Evolutionary conservation across 139 green algal genomes (phyloP), one percentile per base, ranked within the genome.

Genomic region (Coccomyxa sp.): DNA sequence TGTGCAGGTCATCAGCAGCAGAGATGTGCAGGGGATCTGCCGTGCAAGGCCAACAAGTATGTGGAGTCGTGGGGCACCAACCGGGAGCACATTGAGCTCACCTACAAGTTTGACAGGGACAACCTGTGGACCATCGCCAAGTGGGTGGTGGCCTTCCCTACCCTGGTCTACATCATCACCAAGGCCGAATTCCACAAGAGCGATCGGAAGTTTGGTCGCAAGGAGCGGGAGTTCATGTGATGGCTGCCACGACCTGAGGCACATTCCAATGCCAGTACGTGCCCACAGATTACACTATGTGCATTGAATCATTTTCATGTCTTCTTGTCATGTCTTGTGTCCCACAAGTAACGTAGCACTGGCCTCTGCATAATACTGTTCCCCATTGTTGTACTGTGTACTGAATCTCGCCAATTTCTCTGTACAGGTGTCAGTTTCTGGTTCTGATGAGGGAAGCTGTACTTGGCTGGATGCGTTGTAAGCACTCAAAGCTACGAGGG

Each of bases 41-140:
- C 89, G 13, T 86, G 87, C 60, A 92, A 92, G 79, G 76, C 88
- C 15, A 92, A 92, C 84, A 92, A 92, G 60, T 90, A 82, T 45
- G 71, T 92, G 15, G 89, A 92, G 75, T 86, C 87, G 13, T 89
- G 85, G 86, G 88, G 79, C n/a, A 81, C 81, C 18, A 76, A 68
- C n/a, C 77, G 89, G 25, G 89, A 92, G 84, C 86, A 89, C 51
- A 75, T 92, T 13, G 89, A 92, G 82, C 66, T 85, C 1, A 88
- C 87, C 38, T 92, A 87, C 67, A 78, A 59, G 51, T 91, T 84
- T 78, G 84, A 25, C 63, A 71, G 63, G 63, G 63, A 77, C 14
- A 32, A 18, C 9, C 27, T 30, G 71, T n/a, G 71, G 15, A 80
- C 7, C 17, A 58, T 80, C 23, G 76, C 16, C 15, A n/a, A 63